A percentile compares a stretch with the other conserved stretches of the same genome.
Conservation (phyloP, 2,329 filamentous ascomycete species). For the Cladorrhinum sp. region DNA sequence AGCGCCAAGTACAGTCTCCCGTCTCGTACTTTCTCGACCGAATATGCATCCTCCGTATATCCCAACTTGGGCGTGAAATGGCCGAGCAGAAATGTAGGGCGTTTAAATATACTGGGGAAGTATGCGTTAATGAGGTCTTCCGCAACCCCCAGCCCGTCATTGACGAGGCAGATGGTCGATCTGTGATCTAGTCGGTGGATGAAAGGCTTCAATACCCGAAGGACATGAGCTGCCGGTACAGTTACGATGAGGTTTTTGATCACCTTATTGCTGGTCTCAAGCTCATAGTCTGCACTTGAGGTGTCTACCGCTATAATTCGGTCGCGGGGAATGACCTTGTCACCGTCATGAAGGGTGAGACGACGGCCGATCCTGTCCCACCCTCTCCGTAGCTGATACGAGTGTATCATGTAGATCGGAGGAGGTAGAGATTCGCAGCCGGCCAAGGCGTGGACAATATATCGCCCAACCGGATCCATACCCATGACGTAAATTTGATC, state of each 20-base stretch:
- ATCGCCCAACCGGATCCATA: slow-evolving; percentile 27
- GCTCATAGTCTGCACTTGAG: neutral
- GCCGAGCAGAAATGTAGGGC: slow-evolving; percentile 76
- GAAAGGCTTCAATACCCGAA: slow-evolving; percentile 28
- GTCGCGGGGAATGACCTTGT: slow-evolving; percentile 13
- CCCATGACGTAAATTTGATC: slow-evolving; percentile 33
- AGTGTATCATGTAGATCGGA: slow-evolving; percentile 31
- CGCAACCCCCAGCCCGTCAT: slow-evolving; percentile 67
- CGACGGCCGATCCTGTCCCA: slow-evolving; percentile 25
- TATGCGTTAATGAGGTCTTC: slow-evolving; percentile 70
- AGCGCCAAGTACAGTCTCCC: slow-evolving; percentile 37
- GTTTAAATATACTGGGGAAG: slow-evolving; percentile 61
- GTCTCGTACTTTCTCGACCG: slow-evolving; percentile 36
- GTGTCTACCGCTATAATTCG: slow-evolving; percentile 28
- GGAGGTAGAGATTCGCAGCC: slow-evolving; percentile 29
- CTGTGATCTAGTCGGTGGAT: slow-evolving; percentile 32
- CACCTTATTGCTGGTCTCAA: neutral
- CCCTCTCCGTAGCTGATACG: slow-evolving; percentile 22
- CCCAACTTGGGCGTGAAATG: slow-evolving; percentile 50
- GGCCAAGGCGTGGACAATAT: slow-evolving; percentile 32
- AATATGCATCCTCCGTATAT: slow-evolving; percentile 39
- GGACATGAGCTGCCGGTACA: slow-evolving; percentile 27
- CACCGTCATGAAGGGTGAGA: slow-evolving; percentile 24
- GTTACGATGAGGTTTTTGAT: slow-evolving; percentile 34
- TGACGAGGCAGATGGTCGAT: slow-evolving; percentile 36